Base-by-base conservation (phyloP, 2,329 filamentous ascomycete genomes). In the Pyricularia sp. region DNA sequence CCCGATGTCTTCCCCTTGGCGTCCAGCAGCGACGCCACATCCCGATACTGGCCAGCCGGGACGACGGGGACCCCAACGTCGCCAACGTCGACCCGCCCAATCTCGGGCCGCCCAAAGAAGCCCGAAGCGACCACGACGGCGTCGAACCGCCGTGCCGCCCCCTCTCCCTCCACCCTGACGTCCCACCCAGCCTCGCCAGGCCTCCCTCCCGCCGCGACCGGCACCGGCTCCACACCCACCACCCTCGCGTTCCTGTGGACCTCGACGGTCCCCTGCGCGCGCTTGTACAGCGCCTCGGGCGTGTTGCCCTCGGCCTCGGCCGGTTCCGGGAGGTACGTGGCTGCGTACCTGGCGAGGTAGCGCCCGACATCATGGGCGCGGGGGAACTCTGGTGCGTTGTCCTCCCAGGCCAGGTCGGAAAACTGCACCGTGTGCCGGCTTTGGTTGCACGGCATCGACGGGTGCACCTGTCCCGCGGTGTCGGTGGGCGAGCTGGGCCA, bases 391-490 rank as follows among this genome's bases (percentile, higher is more conserved):
- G 90, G 88, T 12, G 64, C 64, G 1, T 78, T 78, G 5, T 82
- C 79, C 3, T 85, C 82, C 92, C 92, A 96, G 6, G 90, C 85
- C 28, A 92, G 77, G 75, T 94, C 92, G 71, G 86, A 88, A 73
- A 90, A 90, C 73, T 86, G 85, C 71, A 95, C 88, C 0, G 91
- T 92, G 77, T 93, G 92, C 64, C 85, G 86, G 79, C 90, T 93
- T 74, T 94, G 87, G 76, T 96, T 96, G 4, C 86, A 86, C 20
- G 86, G 82, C 83, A 91, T 91, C 68, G 90, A 83, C 10, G 90
- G 90, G 71, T 90, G 87, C 20, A 90, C 79, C 58, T 86, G 79
- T 2, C 86, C 83, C 1, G 73, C 78, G n/a, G 71, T 72, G 68
- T 88, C 87, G 1, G 79, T 72, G 68, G 81, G 82, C 14, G 78